Conservation (phyloP, 2,329 filamentous ascomycete species). For the Stachybotrys echinatus region DNA sequence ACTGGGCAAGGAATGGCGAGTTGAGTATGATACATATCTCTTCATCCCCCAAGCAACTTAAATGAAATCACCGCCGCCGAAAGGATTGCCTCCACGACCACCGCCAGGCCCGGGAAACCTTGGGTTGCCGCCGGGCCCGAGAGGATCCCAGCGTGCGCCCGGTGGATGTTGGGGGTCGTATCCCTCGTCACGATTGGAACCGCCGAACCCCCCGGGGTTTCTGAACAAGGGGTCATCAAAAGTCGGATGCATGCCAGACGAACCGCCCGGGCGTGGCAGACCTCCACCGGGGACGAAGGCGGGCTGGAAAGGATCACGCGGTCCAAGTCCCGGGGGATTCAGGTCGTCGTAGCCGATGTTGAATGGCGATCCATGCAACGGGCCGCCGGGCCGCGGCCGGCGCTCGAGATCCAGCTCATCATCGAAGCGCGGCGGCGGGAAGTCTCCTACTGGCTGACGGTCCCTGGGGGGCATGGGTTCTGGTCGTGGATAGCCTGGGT, state of each 20-base stretch:
- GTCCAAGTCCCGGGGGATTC: constrained; percentile 80
- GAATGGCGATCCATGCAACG: constrained; percentile 49
- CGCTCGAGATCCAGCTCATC: constrained; percentile 83
- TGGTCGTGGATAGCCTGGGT: constrained; percentile 60
- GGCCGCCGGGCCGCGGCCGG: constrained; percentile 34
- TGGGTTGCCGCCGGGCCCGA: constrained; percentile 60
- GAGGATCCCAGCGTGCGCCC: constrained; percentile 86
- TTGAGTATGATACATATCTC: no score
- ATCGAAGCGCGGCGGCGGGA: constrained; percentile 85
- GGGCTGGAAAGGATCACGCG: constrained; percentile 72
- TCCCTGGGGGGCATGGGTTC: constrained; percentile 60
- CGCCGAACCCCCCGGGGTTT: constrained; percentile 35
- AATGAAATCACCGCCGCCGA: constrained; percentile 29
- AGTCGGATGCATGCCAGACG: constrained; percentile 89
- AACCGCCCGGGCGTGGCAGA: constrained; percentile 51
- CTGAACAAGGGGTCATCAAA: constrained; percentile 86
- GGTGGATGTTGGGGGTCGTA: constrained; percentile 71
- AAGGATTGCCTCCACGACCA: constrained; percentile 29
- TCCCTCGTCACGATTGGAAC: constrained; percentile 8
- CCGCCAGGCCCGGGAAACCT: constrained; percentile 8
- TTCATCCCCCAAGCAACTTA: no score
- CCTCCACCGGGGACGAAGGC: constrained; percentile 60
- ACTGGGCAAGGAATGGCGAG: no score
- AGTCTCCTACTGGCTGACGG: constrained; percentile 61
- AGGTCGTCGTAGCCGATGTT: constrained; percentile 82